Conservation (phyloP, 108 stramenopile genomes). For the Skeletonema potamos region DNA sequence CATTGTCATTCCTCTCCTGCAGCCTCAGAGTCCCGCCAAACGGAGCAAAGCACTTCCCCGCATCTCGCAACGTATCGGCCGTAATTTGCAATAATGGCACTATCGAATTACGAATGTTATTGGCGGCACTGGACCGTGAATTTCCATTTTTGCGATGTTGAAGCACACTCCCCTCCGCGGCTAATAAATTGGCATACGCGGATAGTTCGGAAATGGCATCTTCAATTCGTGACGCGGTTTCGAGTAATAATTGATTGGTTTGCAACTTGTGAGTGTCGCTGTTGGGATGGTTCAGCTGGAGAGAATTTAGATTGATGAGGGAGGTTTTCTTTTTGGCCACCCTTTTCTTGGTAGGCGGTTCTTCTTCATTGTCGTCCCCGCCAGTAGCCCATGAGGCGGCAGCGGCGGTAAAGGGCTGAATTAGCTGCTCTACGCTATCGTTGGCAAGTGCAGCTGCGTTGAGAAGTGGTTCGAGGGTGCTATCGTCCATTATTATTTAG, state of each 20-base stretch:
- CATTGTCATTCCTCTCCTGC: neutral
- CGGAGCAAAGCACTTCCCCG: slow-evolving; percentile 6
- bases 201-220: slow-evolving; percentile 1
- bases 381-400: neutral
- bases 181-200: neutral
- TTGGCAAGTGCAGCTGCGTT: neutral
- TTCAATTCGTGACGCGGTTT: slow-evolving; percentile 5
- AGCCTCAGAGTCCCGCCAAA: neutral
- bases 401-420: neutral
- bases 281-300: neutral
- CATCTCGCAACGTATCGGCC: neutral
- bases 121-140: neutral
- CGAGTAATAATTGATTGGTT: slow-evolving; percentile 3
- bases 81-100: neutral
- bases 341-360: neutral
- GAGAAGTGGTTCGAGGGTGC: neutral
- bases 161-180: neutral
- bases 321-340: neutral
- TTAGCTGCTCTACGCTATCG: neutral
- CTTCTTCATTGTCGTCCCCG: neutral
- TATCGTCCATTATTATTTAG: too few relatives aligned
- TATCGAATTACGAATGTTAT: neutral
- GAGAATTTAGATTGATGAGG: neutral
- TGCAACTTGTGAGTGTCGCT: neutral
- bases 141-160: neutral